Conservation (phyloP, 1,284 basidiomycete species). For the Heterobasidion parviporum region DNA sequence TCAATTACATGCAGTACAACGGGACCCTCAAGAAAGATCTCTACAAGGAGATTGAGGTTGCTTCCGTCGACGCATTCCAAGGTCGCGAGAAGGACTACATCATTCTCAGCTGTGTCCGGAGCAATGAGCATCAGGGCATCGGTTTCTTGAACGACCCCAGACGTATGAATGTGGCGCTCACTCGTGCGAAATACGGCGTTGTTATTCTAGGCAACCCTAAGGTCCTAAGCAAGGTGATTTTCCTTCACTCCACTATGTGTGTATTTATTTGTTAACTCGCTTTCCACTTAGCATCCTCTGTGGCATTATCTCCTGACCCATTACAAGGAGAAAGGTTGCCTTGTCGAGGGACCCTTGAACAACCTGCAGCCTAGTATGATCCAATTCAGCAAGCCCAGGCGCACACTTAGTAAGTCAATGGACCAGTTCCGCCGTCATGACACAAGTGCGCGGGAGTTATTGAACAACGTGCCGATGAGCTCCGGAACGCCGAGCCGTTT, state of each 20-base stretch:
- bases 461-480: constrained; percentile 37
- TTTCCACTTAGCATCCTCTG: constrained; percentile 71
- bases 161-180: constrained; percentile 94
- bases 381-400: constrained; percentile 93
- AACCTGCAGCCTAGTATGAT: constrained; percentile 99
- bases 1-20: constrained; percentile 99
- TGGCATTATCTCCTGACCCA: constrained; percentile 99
- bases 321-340: constrained; percentile 92
- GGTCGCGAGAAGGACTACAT: constrained; percentile 99
- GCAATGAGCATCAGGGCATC: constrained; percentile 99
- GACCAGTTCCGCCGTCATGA: constrained; percentile 89
- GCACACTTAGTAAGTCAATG: constrained; percentile 77
- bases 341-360: constrained; percentile 95
- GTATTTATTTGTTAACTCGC: constrained; percentile 9
- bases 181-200: constrained; percentile 95
- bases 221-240: constrained; percentile 90
- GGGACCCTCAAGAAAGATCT: constrained; percentile 97
- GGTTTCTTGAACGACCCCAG: constrained; percentile 98
- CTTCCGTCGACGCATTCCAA: constrained; percentile 98
- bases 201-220: constrained; percentile 99
- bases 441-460: constrained; percentile 71
- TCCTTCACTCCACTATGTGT: constrained; percentile 4
- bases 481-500: constrained; percentile 87
- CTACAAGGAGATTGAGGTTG: constrained; percentile 99
- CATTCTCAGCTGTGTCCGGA: constrained; percentile 97